Percentiles rank a stretch among this genome's conserved stretches.
Evolutionary conservation across 225 moss, liverwort and hornwort genomes (phyloP).

Genomic region (Pleurozium schreberi): DNA sequence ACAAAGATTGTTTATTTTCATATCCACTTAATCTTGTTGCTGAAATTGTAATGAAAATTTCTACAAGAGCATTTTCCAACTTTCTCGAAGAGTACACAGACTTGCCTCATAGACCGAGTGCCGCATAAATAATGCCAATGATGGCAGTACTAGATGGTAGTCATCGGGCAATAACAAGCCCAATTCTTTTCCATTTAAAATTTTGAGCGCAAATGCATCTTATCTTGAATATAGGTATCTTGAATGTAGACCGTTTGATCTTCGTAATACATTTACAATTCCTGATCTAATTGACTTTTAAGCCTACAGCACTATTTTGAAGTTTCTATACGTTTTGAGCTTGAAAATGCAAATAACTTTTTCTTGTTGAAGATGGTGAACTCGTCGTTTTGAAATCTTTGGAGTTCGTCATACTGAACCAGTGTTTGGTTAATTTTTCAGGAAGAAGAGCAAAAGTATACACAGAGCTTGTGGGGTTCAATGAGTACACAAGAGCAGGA

Average conservation of each 20-base stretch:
- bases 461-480: constrained; percentile 23
- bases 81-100: background rate
- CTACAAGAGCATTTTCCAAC: background rate
- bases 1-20: background rate
- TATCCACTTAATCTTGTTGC: background rate
- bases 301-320: background rate
- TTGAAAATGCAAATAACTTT: background rate
- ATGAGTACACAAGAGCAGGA: constrained; percentile 31
- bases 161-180: background rate
- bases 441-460: constrained; percentile 29
- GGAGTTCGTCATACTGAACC: background rate
- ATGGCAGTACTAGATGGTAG: background rate
- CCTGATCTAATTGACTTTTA: background rate
- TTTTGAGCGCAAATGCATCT: background rate
- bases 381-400: background rate
- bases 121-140: background rate
- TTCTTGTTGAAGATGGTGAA: background rate
- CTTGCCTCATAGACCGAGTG: background rate
- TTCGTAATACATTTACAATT: background rate
- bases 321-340: background rate
- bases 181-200: background rate
- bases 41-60: background rate
- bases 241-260: background rate
- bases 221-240: background rate
- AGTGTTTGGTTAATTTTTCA: background rate